Base-by-base conservation (phyloP, 2,329 filamentous ascomycete genomes). In the Arthrobotrys conoides region DNA sequence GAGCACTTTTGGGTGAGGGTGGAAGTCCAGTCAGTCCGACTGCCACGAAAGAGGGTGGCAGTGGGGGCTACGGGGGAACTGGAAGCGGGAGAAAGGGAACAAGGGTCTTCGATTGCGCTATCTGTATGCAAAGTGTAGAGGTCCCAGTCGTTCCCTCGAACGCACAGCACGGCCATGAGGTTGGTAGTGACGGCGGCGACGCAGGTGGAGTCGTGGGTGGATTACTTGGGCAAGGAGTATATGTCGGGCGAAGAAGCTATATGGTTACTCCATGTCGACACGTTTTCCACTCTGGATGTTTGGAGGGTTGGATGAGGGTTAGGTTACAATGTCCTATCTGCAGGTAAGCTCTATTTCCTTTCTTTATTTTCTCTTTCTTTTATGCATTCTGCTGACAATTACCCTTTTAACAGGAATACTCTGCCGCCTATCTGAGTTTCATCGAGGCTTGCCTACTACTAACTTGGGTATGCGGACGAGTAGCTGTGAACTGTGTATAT, bases 181-280 rank as follows among this genome's bases (percentile, higher is more conserved):
- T 85, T n/a, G 38, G 33, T 5, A 49, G 30, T 4, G 55, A 53
- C 4, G 24, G 18, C 3, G 72, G 57, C n/a, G 59, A 53, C 18
- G 51, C 49, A 16, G 83, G 81, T 20, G 87, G 87, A 53, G 88
- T 89, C 36, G 88, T 90, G 73, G 86, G 89, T 0, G 91, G 91
- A 33, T 89, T 97, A 70, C 87, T 79, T 30, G 76, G 76, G 55
- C 70, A 77, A 38, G 61, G 61, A 18, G 73, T 77, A 14, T 77
- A 77, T 22, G 73, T 98, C 81, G 92, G 92, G 36, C 87, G 95
- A 78, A 89, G 94, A 63, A 88, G 89, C 81, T 98, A 98, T 85
- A 99, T 99, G 96, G 93, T 98, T 22, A 99, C 96, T 72, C 96
- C 96, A 59, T 99, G 96, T 84, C 87, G 94, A 70, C 96, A 99